Evolutionary conservation across 495 filamentous ascomycete species (phyloP).

Genomic region (Xylaria intraflava): DNA sequence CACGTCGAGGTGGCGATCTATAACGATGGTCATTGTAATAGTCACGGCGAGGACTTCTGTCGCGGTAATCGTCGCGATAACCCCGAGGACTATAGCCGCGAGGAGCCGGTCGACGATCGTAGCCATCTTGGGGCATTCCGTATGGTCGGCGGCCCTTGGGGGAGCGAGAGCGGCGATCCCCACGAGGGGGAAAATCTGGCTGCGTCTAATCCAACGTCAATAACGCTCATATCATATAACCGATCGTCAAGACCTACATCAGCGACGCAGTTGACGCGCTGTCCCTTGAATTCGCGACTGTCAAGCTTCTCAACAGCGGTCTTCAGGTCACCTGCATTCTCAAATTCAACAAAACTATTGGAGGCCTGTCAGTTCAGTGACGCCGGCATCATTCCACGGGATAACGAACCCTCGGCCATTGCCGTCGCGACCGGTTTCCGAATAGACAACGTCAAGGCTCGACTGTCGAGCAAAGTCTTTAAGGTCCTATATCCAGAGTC

Average conservation of each 20-base stretch:
- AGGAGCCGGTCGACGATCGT: slow-evolving; percentile 70
- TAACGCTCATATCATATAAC: slow-evolving; percentile 17
- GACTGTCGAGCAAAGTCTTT: slow-evolving; percentile 99
- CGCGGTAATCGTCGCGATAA: slow-evolving; percentile 69
- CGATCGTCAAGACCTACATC: slow-evolving; percentile 55
- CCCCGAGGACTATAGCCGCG: slow-evolving; percentile 71
- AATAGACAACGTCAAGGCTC: slow-evolving; percentile 95
- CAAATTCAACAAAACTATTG: slow-evolving; percentile 91
- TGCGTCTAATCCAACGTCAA: slow-evolving; percentile 34
- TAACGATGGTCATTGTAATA: slow-evolving; percentile 83
- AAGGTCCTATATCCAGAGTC: slow-evolving; percentile 75
- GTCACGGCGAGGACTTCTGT: slow-evolving; percentile 70
- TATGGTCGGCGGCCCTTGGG: slow-evolving; percentile 57
- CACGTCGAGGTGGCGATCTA: slow-evolving; percentile 65
- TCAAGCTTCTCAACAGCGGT: slow-evolving; percentile 91
- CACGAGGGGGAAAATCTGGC: slow-evolving; percentile 58
- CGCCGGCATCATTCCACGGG: neutral
- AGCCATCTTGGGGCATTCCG: slow-evolving; percentile 58
- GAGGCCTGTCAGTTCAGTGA: slow-evolving; percentile 3
- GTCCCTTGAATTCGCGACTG: slow-evolving; percentile 81
- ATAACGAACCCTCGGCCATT: slow-evolving; percentile 82
- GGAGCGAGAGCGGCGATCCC: slow-evolving; percentile 69
- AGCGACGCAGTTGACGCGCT: slow-evolving; percentile 70
- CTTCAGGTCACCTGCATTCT: slow-evolving; percentile 82
- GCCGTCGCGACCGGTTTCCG: slow-evolving; percentile 88